phyloP scores from a whole-genome alignment of 139 green algal genomes.

The Picochlorum costavermella region DNA sequence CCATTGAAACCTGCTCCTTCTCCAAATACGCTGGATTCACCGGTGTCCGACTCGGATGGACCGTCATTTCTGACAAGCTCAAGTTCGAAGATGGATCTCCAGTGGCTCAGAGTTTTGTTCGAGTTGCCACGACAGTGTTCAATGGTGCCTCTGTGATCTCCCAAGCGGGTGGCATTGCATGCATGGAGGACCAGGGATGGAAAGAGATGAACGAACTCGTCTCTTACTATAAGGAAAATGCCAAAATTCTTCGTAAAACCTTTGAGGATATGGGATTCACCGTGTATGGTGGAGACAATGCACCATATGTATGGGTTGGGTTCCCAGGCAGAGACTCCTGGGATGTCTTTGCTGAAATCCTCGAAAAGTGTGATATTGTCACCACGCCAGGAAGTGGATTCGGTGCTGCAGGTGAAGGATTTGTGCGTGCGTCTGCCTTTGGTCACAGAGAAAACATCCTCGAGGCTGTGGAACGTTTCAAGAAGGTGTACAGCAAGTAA shows the following conservation, averaged over 20 bases:
- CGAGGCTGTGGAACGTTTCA: slow-evolving; percentile 70
- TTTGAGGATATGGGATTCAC: slow-evolving; percentile 93
- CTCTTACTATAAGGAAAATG: slow-evolving; percentile 98
- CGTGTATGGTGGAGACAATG: slow-evolving; percentile 86
- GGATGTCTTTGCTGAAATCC: slow-evolving; percentile 96
- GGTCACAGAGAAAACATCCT: slow-evolving; percentile 74
- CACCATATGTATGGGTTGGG: slow-evolving; percentile 97
- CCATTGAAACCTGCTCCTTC: slow-evolving; percentile 92
- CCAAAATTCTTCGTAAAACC: slow-evolving; percentile 71
- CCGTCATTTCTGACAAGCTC: slow-evolving; percentile 84
- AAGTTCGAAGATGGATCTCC: slow-evolving; percentile 61
- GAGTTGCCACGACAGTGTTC: slow-evolving; percentile 96
- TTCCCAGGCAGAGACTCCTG: slow-evolving; percentile 82
- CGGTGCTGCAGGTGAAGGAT: slow-evolving; percentile 91
- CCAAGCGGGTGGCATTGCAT: slow-evolving; percentile 88
- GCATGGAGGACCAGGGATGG: slow-evolving; percentile 71
- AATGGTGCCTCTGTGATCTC: slow-evolving; percentile 94
- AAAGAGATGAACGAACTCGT: slow-evolving; percentile 80
- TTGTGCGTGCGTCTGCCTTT: slow-evolving; percentile 92
- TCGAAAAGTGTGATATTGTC: slow-evolving; percentile 94
- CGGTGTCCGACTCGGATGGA: slow-evolving; percentile 95
- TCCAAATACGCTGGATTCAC: slow-evolving; percentile 98
- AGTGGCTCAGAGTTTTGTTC: slow-evolving; percentile 87
- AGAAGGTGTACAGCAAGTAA: slow-evolving; percentile 38
- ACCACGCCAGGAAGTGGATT: slow-evolving; percentile 95